phyloP scores from a whole-genome alignment of 164 flowering plant genomes.

The Macadamia tetraphylla region DNA sequence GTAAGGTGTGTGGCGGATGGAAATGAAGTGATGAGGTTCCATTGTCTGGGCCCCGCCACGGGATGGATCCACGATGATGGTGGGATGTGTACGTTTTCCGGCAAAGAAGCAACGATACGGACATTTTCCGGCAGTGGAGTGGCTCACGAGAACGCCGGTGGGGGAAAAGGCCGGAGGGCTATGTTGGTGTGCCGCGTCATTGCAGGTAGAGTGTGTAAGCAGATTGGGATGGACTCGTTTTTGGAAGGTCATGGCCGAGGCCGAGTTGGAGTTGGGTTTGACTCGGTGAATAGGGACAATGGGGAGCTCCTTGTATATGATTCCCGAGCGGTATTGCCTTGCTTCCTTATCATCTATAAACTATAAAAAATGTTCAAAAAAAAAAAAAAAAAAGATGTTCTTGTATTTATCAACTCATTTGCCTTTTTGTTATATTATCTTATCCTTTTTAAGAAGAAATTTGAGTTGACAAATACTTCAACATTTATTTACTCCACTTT shows the following conservation, averaged over 20 bases:
- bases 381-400: conserved; percentile 3
- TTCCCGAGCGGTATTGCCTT: conserved; percentile 85
- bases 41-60: conserved; percentile 60
- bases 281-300: conserved; percentile 72
- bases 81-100: conserved; percentile 44
- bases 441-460: conserved; percentile 12
- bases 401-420: conserved; percentile 25
- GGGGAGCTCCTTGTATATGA: conserved; percentile 87
- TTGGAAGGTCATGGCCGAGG: conserved; percentile 26
- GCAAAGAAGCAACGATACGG: conserved; percentile 52
- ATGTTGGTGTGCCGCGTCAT: conserved; percentile 96
- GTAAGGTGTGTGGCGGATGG: conserved; percentile 93
- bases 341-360: conserved; percentile 85
- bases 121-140: conserved; percentile 74
- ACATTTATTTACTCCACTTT: neutral
- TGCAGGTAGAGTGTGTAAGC: conserved; percentile 75
- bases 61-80: conserved; percentile 23
- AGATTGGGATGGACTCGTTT: conserved; percentile 39
- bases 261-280: conserved; percentile 32
- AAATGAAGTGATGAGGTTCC: conserved; percentile 92
- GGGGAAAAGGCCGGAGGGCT: conserved; percentile 70
- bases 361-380: conserved; percentile 27
- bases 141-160: conserved; percentile 81
- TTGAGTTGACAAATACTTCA: conserved; percentile 25
- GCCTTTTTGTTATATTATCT: conserved; percentile 1